Conservation (phyloP, 768 basidiomycete species). For the Butyriboletus loyo region DNA sequence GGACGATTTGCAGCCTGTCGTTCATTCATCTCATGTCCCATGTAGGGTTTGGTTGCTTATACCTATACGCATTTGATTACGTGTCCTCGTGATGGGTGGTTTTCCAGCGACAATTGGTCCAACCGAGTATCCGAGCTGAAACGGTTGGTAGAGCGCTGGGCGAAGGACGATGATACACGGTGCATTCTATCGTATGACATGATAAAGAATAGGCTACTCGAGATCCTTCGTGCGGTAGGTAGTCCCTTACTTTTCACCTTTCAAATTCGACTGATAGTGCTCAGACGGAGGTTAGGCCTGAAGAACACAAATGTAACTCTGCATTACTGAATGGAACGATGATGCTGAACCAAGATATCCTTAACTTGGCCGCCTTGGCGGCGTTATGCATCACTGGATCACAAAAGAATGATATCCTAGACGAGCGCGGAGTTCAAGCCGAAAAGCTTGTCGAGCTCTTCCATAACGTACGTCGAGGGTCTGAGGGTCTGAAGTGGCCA, state of each 20-base stretch:
- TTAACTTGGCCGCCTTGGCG: slow-evolving; percentile 16
- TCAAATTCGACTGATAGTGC: slow-evolving; percentile 7
- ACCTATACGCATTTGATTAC: slow-evolving; percentile 24
- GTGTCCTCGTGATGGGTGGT: slow-evolving; percentile 15
- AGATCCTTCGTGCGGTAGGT: slow-evolving; percentile 18
- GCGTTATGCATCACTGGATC: slow-evolving; percentile 10
- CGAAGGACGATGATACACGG: background rate
- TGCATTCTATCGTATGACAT: slow-evolving; percentile 14
- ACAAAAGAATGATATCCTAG: slow-evolving; percentile 3
- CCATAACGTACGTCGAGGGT: slow-evolving; percentile 19
- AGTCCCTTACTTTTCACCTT: background rate
- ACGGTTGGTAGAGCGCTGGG: slow-evolving; percentile 7
- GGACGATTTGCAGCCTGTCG: background rate
- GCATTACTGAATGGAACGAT: slow-evolving; percentile 14
- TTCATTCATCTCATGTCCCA: slow-evolving; percentile 4
- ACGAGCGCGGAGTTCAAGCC: background rate
- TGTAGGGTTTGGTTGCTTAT: slow-evolving; percentile 29
- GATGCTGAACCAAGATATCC: slow-evolving; percentile 19
- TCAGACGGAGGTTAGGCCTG: slow-evolving; percentile 6
- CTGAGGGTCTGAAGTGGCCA: background rate
- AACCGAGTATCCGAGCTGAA: slow-evolving; percentile 5
- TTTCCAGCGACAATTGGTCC: slow-evolving; percentile 8
- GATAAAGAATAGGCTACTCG: slow-evolving; percentile 11
- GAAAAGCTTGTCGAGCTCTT: slow-evolving; percentile 22
- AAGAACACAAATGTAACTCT: slow-evolving; percentile 25